A percentile compares a stretch with the other conserved stretches of the same genome.
Evolutionary conservation across 148 eudicot genomes (phyloP).

Genomic region (Rhododendron simsii): DNA sequence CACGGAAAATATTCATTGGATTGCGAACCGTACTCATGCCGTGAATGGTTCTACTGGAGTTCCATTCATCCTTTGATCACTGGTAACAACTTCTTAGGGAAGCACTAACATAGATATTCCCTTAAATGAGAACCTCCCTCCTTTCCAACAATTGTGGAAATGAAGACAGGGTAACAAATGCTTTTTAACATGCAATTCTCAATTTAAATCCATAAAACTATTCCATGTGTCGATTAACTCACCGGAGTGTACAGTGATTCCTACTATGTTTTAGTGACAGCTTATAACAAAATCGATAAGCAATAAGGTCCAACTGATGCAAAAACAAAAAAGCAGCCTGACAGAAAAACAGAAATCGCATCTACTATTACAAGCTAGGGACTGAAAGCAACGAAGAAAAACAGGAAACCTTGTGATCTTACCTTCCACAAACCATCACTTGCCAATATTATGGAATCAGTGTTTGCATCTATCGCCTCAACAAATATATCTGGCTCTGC

Average conservation of each 20-base stretch:
- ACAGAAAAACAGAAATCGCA: neutral
- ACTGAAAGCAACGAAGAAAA: neutral
- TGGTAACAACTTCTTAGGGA: neutral
- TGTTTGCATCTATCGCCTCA: constrained; percentile 32
- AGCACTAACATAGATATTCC: neutral
- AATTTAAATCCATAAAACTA: neutral
- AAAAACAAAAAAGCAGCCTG: neutral
- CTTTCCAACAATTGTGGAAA: neutral
- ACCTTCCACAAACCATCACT: constrained; percentile 73
- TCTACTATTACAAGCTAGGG: neutral
- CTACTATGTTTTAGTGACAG: neutral
- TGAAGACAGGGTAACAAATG: neutral
- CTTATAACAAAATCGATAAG: neutral
- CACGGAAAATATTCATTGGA: neutral
- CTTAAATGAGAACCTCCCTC: neutral
- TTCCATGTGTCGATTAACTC: neutral
- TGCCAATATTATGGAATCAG: constrained; percentile 45
- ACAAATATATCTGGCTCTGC: constrained; percentile 40
- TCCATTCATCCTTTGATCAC: neutral
- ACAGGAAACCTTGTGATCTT: neutral
- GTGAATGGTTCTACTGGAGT: neutral
- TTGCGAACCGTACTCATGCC: neutral
- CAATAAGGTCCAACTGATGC: neutral
- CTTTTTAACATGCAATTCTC: neutral
- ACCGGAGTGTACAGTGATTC: neutral